Base-by-base conservation (phyloP, 352 stramenopile genomes). In the Plasmopara muralis region DNA sequence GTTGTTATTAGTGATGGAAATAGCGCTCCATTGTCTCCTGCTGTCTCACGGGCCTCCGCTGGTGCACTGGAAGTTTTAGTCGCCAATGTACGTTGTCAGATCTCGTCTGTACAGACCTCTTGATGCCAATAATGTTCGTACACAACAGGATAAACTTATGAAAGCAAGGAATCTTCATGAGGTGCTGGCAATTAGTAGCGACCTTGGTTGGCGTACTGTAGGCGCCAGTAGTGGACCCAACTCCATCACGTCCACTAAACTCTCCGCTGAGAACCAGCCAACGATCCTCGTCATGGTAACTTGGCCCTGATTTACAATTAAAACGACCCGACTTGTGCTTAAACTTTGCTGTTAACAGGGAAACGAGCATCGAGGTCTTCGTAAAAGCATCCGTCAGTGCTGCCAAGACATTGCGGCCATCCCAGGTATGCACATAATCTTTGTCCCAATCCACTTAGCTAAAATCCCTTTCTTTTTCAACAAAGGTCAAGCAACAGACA, bases 271-370 rank as follows among this genome's bases (percentile, higher is more conserved):
- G 7, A 48, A 61, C 13, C 62, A 77, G 39, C 77, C 82, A 2
- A 92, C 78, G 18, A 89, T 92, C 44, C 77, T 92, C 12, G 82
- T 89, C 44, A 87, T 92, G 82, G 82, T 92, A 62, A 18, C 9
- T 25, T 25, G 20, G 20, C 20, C 1, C 20, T 25, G 3, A 25
- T 25, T 25, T 25, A 25, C 20, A 3, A 25, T 25, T 25, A 1
- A 25, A 25, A 25, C 1, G 1, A 3, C 31, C 5, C 10, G 31
- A 35, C 31, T 35, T 35, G 31, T 12, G 31, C 31, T 35, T 35
- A 29, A 59, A 55, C 51, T 33, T 12, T 50, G 16, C 4, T 55
- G 20, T 35, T 5, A 39, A 38, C 6, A 91, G 81, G 81, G 82
- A 14, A 92, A 92, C 33, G 82, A 92, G 29, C 79, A 90, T 41